A percentile compares a stretch with the other conserved stretches of the same genome.
Evolutionary conservation across 2,329 filamentous ascomycete species (phyloP).

Genomic region (Thelonectria olida): DNA sequence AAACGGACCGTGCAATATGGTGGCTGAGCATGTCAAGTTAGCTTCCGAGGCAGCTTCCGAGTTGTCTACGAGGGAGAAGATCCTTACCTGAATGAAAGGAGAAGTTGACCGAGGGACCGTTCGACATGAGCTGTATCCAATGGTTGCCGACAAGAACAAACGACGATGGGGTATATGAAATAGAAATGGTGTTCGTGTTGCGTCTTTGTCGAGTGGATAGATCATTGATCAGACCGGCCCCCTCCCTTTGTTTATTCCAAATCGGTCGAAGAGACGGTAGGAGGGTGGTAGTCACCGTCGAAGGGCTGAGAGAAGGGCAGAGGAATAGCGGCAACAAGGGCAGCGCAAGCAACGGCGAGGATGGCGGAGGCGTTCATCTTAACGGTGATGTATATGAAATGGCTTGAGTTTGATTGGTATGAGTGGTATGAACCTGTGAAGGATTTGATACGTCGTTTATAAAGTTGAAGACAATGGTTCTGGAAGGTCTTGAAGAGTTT

Average conservation of each 20-base stretch:
- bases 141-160: neutral
- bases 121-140: neutral
- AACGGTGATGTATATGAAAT: neutral
- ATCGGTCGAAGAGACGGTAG: constrained; percentile 13
- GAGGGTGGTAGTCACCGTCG: constrained; percentile 1
- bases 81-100: neutral
- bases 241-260: constrained; percentile 6
- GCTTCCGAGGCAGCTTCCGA: neutral
- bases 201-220: neutral
- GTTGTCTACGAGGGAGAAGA: too few relatives aligned
- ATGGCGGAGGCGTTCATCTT: constrained; percentile 20
- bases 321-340: constrained; percentile 8
- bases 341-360: constrained; percentile 9
- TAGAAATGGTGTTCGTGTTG: neutral
- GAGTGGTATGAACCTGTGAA: neutral
- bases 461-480: neutral
- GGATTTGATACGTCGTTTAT: neutral
- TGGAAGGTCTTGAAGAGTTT: neutral
- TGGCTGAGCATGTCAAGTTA: neutral
- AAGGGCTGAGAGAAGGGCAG: constrained; percentile 10
- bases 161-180: neutral
- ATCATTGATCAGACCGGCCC: neutral
- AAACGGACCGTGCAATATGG: neutral
- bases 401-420: neutral
- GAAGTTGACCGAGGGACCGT: neutral